Conservation (phyloP, 108 stramenopile genomes). For the Craspedostauros australis region DNA sequence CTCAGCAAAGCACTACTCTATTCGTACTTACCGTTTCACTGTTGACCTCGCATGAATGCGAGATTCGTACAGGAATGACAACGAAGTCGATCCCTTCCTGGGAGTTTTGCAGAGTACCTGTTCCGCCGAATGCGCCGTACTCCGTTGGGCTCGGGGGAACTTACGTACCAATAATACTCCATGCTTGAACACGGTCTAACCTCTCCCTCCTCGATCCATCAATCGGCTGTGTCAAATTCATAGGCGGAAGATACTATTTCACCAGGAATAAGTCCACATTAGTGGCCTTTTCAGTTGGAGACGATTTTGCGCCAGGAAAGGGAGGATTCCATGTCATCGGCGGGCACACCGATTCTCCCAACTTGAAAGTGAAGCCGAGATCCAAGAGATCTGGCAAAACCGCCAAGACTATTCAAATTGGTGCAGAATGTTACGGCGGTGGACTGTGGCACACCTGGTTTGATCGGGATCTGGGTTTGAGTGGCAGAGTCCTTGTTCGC, state of each 20-base stretch:
- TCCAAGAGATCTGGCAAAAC: slow-evolving; percentile 59
- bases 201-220: no score
- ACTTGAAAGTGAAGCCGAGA: slow-evolving; percentile 86
- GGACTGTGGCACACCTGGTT: slow-evolving; percentile 97
- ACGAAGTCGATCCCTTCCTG: no score
- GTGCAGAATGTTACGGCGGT: slow-evolving; percentile 94
- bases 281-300: slow-evolving; percentile 91
- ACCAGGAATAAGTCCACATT: slow-evolving; percentile 89
- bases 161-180: no score
- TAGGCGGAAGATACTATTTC: slow-evolving; percentile 91
- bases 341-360: slow-evolving; percentile 92
- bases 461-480: slow-evolving; percentile 90
- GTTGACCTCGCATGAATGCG: no score
- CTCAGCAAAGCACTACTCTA: no score
- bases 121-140: no score
- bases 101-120: no score
- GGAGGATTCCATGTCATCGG: slow-evolving; percentile 89
- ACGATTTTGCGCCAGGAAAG: slow-evolving; percentile 31
- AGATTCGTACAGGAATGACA: no score
- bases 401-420: slow-evolving; percentile 62
- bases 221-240: no score
- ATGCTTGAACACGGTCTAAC: no score
- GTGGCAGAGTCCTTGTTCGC: slow-evolving; percentile 88
- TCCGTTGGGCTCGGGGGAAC: no score
- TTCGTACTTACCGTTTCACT: no score